phyloP scores from a whole-genome alignment of 2,329 filamentous ascomycete species.

The Colletotrichum caudatum region DNA sequence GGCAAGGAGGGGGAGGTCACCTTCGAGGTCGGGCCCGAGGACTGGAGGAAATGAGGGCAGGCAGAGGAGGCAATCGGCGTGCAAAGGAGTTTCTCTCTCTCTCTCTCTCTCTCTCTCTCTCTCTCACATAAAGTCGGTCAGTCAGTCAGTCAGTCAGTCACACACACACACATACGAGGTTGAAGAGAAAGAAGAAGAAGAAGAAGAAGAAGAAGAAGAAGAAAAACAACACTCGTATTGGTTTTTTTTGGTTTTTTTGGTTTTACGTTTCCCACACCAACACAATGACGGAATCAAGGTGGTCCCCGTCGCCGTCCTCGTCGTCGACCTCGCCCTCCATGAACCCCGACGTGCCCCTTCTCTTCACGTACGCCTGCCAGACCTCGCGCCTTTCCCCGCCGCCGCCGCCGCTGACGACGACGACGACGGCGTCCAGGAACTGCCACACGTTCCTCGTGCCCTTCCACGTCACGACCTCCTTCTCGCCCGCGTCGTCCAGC shows the following conservation, averaged over 20 bases:
- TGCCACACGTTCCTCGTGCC: conserved; percentile 55
- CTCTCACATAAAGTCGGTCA: too few species aligned
- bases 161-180: neutral
- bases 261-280: conserved; percentile 55
- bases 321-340: conserved; percentile 39
- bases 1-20: conserved; percentile 45
- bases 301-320: conserved; percentile 45
- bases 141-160: too few species aligned
- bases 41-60: conserved; percentile 39
- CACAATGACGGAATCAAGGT: conserved; percentile 56
- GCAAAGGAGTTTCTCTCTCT: too few species aligned
- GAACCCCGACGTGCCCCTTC: conserved; percentile 14
- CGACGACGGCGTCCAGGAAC: conserved; percentile 54
- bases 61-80: too few species aligned
- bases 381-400: conserved; percentile 54
- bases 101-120: too few species aligned
- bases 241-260: too few species aligned
- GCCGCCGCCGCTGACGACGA: too few species aligned
- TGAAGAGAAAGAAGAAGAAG: neutral
- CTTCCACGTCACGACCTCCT: conserved; percentile 52
- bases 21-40: conserved; percentile 45
- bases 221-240: too few species aligned
- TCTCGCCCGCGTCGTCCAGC: conserved; percentile 49
- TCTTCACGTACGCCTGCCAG: conserved; percentile 62
- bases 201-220: too few species aligned